Evolutionary conservation across 1,139 yeast species (phyloP).

Genomic region (Kurtzmaniella natalensis): DNA sequence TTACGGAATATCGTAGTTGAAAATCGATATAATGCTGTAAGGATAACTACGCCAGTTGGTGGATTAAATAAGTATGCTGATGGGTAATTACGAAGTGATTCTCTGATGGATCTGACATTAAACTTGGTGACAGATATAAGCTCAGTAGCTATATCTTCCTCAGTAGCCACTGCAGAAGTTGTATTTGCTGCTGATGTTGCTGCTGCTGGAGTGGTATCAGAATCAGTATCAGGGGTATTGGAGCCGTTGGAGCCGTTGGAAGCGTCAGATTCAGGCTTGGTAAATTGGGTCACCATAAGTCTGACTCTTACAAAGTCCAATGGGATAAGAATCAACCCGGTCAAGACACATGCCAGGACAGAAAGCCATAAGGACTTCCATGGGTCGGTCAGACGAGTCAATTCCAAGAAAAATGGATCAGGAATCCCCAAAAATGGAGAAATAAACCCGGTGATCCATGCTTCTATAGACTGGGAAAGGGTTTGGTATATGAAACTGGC

Average conservation of each 20-base stretch:
- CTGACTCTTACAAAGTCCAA: constrained; percentile 76
- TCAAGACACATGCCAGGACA: constrained; percentile 65
- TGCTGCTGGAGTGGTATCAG: constrained; percentile 2
- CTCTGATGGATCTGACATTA: constrained; percentile 35
- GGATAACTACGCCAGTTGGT: constrained; percentile 43
- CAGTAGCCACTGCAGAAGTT: background rate
- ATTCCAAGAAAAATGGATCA: constrained; percentile 83
- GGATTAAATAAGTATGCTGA: constrained; percentile 49
- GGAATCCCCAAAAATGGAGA: constrained; percentile 84
- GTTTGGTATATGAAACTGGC: constrained; percentile 80
- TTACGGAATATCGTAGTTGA: constrained; percentile 59
- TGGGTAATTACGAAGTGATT: constrained; percentile 35
- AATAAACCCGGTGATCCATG: constrained; percentile 87
- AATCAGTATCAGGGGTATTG: background rate
- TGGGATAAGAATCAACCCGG: constrained; percentile 78
- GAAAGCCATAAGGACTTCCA: constrained; percentile 62
- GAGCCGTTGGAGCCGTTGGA: too few species aligned
- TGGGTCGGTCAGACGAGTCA: constrained; percentile 78
- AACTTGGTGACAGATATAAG: constrained; percentile 1
- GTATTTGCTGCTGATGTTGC: background rate
- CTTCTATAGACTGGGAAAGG: constrained; percentile 71
- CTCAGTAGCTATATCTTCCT: background rate
- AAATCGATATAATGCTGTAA: constrained; percentile 60
- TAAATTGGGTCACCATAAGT: constrained; percentile 60
- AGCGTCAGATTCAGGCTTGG: constrained; percentile 14